phyloP scores from a whole-genome alignment of 176 grass and related monocot genomes.

The Saccharum officinarum region DNA sequence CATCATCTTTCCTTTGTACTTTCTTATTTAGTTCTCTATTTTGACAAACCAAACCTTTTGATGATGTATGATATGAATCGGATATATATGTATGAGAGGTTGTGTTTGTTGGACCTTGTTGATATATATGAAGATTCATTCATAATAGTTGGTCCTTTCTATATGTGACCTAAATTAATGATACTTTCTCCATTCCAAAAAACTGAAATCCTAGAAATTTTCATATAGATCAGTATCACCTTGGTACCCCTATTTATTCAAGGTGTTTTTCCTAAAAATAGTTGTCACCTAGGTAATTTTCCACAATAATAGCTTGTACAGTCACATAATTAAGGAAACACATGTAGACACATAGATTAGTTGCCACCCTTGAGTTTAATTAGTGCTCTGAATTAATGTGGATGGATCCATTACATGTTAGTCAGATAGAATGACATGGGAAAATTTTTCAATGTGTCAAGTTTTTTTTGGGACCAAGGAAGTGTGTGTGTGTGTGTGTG shows the following conservation, averaged over 20 bases:
- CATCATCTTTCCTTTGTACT: not conserved
- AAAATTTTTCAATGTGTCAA: not conserved
- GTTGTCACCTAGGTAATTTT: not conserved
- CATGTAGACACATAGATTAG: not conserved
- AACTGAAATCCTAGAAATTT: too few relatives aligned
- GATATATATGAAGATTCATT: not conserved
- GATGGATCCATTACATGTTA: not conserved
- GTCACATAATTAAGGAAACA: not conserved
- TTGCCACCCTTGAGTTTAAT: not conserved
- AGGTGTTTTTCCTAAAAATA: not conserved
- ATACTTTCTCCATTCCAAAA: not conserved
- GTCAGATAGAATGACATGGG: not conserved
- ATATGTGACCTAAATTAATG: not conserved
- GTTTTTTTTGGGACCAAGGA: too few relatives aligned
- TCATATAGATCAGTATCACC: too few relatives aligned
- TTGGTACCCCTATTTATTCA: too few relatives aligned
- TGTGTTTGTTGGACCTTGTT: rapidly evolving
- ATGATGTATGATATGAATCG: not conserved
- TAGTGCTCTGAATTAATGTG: not conserved
- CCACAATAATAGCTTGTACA: not conserved
- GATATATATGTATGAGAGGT: too few relatives aligned
- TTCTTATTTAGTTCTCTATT: not conserved
- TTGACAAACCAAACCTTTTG: not conserved
- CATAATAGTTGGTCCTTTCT: not conserved
- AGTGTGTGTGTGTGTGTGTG: too few relatives aligned